Percentiles rank a stretch among this genome's conserved stretches.
Conservation (phyloP, 805 yeast genomes). For the Dipodascopsis tothii region DNA sequence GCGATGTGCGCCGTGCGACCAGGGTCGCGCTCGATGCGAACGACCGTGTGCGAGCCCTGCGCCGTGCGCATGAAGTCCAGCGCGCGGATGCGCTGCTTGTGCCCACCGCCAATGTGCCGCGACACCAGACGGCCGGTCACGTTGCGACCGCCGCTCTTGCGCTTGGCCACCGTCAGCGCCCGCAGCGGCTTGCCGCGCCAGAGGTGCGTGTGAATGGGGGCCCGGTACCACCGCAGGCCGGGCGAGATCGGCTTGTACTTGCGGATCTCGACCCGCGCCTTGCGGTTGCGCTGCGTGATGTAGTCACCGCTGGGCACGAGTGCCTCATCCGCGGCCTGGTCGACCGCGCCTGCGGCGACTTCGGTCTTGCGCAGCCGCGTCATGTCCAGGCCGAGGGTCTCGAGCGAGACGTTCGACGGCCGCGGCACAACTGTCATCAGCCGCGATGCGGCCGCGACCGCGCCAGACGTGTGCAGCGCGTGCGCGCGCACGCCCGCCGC, state of each 20-base stretch:
- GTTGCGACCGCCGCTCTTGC: constrained; percentile 81
- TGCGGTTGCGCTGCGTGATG: constrained; percentile 2
- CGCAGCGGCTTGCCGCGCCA: constrained; percentile 77
- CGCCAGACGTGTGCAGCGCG: too few relatives aligned
- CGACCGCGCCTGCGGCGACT: background rate
- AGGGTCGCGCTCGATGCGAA: constrained; percentile 92
- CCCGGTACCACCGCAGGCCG: constrained; percentile 55
- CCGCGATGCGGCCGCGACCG: constrained; percentile 10
- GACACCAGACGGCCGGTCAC: constrained; percentile 80
- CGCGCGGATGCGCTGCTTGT: constrained; percentile 75
- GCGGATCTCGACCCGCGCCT: constrained; percentile 5
- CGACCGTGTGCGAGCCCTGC: constrained; percentile 69
- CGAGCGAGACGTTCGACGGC: constrained; percentile 6
- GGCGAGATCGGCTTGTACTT: constrained; percentile 20
- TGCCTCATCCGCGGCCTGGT: background rate
- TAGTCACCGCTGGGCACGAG: constrained; percentile 1
- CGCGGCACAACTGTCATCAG: background rate
- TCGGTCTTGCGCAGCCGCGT: background rate
- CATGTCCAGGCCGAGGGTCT: constrained; percentile 10
- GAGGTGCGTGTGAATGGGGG: constrained; percentile 79
- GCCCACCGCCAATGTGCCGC: constrained; percentile 96
- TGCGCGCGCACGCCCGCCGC: too few relatives aligned
- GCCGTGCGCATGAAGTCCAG: constrained; percentile 65
- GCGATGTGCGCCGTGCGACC: constrained; percentile 92
- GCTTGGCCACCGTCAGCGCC: constrained; percentile 64